phyloP scores from a whole-genome alignment of 2,329 filamentous ascomycete species.

The Didymella pomorum region DNA sequence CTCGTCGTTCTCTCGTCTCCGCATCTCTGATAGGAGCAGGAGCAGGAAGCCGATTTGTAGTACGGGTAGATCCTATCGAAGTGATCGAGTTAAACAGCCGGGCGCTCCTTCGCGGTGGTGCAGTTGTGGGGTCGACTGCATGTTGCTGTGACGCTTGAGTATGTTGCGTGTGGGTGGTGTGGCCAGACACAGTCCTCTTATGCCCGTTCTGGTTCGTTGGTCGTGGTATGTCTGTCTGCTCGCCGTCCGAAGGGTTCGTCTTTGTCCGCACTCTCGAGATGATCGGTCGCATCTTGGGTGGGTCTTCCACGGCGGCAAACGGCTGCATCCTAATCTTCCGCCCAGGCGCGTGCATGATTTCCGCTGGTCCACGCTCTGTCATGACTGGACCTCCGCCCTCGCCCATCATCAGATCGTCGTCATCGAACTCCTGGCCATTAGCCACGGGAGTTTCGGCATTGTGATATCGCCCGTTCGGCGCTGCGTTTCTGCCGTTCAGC shows the following conservation, averaged over 20 bases:
- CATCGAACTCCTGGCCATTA: conserved; percentile 50
- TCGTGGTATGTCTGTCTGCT: conserved; percentile 49
- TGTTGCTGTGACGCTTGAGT: conserved; percentile 34
- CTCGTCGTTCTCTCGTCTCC: conserved; percentile 70
- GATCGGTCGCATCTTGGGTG: conserved; percentile 51
- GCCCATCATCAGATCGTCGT: conserved; percentile 56
- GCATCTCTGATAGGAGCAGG: conserved; percentile 61
- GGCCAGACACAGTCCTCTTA: conserved; percentile 92
- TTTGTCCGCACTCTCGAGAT: conserved; percentile 51
- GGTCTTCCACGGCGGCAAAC: conserved; percentile 46
- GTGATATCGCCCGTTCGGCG: conserved; percentile 33
- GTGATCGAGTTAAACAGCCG: conserved; percentile 61
- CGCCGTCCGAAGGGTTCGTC: conserved; percentile 50
- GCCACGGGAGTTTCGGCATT: conserved; percentile 59
- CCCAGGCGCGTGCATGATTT: conserved; percentile 59
- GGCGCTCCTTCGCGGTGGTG: conserved; percentile 55
- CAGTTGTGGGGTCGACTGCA: conserved; percentile 52
- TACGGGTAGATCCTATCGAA: conserved; percentile 66
- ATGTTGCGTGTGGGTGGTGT: conserved; percentile 58
- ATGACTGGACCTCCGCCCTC: conserved; percentile 46
- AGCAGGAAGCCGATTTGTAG: conserved; percentile 69
- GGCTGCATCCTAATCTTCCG: conserved; percentile 51
- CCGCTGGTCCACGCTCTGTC: conserved; percentile 40
- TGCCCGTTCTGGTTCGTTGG: conserved; percentile 64
- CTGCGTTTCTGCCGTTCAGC: conserved; percentile 54